A percentile compares a stretch with the other conserved stretches of the same genome.
Evolutionary conservation across 306 rosid species (phyloP).

Genomic region (Psophocarpus tetragonolobus): DNA sequence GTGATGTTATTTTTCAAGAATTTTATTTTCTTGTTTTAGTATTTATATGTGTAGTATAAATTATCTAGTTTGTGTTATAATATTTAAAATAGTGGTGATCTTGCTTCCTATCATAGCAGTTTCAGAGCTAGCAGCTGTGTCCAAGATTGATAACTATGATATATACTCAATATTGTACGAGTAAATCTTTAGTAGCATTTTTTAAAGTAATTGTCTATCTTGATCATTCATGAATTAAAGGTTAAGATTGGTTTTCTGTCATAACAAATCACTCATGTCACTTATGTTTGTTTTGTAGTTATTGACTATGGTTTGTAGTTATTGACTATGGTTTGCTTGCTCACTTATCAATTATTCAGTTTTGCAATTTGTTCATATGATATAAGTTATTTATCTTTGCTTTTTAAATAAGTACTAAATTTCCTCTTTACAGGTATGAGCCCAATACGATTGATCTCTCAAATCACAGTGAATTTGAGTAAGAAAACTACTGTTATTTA

Average conservation of each 20-base stretch:
- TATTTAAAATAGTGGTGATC: neutral
- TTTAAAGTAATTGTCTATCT: neutral
- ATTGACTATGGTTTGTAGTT: conserved; percentile 9
- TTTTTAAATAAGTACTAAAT: conserved; percentile 22
- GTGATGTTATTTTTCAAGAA: neutral
- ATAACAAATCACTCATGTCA: neutral
- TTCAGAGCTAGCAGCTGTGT: neutral
- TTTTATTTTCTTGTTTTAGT: neutral
- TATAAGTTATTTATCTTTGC: neutral
- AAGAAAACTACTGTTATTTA: conserved; percentile 42
- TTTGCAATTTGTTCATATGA: neutral
- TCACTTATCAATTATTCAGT: neutral
- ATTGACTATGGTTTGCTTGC: conserved; percentile 13
- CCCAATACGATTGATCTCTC: conserved; percentile 97
- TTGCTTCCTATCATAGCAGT: neutral
- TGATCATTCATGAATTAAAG: conserved; percentile 7
- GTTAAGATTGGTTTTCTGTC: conserved; percentile 18
- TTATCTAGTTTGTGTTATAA: neutral
- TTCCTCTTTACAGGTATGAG: conserved; percentile 70
- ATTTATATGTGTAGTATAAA: neutral
- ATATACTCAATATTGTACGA: neutral
- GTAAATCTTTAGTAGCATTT: neutral
- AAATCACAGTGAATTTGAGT: conserved; percentile 86
- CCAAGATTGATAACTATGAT: neutral
- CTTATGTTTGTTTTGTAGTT: neutral